A percentile compares a stretch with the other conserved stretches of the same genome.
Evolutionary conservation across 23 red algal genomes (phyloP).

Genomic region (Gracilaria gracilis): DNA sequence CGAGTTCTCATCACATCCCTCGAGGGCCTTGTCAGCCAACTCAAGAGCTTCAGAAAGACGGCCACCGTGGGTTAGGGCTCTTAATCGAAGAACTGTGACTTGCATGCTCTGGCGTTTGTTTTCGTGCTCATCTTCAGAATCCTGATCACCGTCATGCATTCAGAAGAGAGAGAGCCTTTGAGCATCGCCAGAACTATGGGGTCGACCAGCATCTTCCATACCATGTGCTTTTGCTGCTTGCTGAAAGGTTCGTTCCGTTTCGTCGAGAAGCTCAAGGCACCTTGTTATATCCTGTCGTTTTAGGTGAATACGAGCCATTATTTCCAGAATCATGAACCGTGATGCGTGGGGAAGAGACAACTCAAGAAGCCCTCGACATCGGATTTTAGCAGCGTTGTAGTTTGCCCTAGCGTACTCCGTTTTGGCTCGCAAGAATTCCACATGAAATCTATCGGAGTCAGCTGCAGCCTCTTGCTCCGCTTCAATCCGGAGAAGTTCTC

Average conservation of each 20-base stretch:
- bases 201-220: neutral
- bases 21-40: constrained; percentile 60
- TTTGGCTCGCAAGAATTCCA: constrained; percentile 61
- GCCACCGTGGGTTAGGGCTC: constrained; percentile 58
- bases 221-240: constrained; percentile 22
- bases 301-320: constrained; percentile 72
- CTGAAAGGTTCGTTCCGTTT: constrained; percentile 58
- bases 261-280: constrained; percentile 67
- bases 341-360: constrained; percentile 38
- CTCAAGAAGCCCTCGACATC: constrained; percentile 60
- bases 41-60: constrained; percentile 73
- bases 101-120: neutral
- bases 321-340: constrained; percentile 61
- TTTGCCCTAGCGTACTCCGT: constrained; percentile 48
- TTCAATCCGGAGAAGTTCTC: constrained; percentile 67
- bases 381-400: constrained; percentile 12
- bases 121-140: constrained; percentile 5
- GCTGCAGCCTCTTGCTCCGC: constrained; percentile 61
- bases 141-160: constrained; percentile 35
- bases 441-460: constrained; percentile 63
- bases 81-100: constrained; percentile 53
- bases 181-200: neutral
- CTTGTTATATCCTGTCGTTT: constrained; percentile 64
- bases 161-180: constrained; percentile 54
- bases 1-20: constrained; percentile 39